phyloP scores from a whole-genome alignment of 73 alveolate species.

The Paraurostyla sp. region DNA sequence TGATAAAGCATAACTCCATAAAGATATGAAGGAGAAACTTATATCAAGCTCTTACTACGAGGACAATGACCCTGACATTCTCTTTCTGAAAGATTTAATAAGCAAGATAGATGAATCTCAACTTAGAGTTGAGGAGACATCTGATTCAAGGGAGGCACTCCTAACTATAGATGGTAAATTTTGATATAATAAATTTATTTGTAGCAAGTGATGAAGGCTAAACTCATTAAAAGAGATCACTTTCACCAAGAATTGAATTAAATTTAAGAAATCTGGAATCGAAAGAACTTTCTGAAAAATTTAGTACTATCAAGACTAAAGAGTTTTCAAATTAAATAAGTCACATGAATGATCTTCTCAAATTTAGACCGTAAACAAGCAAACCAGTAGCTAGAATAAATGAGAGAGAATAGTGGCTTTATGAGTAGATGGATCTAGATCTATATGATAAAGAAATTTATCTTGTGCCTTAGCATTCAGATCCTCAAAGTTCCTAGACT shows the following conservation, averaged over 20 bases:
- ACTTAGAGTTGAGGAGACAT: neutral
- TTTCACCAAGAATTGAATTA: too few species aligned
- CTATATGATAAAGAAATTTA: neutral
- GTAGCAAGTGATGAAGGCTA: too few species aligned
- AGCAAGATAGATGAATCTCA: neutral
- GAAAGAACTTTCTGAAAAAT: too few species aligned
- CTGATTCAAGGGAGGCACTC: too few species aligned
- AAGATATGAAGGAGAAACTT: neutral
- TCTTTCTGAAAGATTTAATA: neutral
- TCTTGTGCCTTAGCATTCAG: too few species aligned
- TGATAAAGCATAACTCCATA: neutral
- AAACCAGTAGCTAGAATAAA: neutral
- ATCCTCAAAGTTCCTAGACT: neutral
- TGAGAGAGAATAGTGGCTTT: conserved; percentile 34
- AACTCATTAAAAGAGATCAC: too few species aligned
- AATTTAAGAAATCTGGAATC: too few species aligned
- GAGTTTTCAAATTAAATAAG: neutral
- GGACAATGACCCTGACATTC: conserved; percentile 48
- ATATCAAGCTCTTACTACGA: conserved; percentile 8
- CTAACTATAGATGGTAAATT: too few species aligned
- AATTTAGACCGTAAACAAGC: neutral
- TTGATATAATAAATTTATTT: too few species aligned
- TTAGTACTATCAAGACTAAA: neutral
- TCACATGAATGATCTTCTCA: too few species aligned
- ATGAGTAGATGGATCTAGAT: neutral